Percentiles rank a stretch among this genome's conserved stretches.
Evolutionary conservation across 345 rosid species (phyloP).

Genomic region (Clausena lansium): DNA sequence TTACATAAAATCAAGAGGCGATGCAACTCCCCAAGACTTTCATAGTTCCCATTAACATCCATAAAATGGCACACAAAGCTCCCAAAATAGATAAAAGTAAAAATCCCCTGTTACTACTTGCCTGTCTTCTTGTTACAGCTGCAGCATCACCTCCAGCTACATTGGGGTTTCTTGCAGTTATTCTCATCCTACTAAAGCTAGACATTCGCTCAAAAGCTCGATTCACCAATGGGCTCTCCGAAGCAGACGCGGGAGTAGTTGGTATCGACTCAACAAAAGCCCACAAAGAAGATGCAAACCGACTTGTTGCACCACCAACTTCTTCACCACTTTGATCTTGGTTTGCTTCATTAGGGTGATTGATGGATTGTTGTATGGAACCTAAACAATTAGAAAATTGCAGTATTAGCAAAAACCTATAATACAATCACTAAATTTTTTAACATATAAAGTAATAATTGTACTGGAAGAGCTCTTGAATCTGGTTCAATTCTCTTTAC

Average conservation of each 20-base stretch:
- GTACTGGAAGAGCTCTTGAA: constrained; percentile 47
- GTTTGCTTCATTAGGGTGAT: constrained; percentile 17
- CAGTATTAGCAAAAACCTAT: constrained; percentile 16
- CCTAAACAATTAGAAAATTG: constrained; percentile 44
- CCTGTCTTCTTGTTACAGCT: constrained; percentile 33
- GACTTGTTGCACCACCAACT: constrained; percentile 36
- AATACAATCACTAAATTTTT: neutral
- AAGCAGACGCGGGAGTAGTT: constrained; percentile 76
- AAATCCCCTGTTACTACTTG: constrained; percentile 34
- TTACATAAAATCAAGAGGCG: constrained; percentile 21
- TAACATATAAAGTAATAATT: constrained; percentile 29
- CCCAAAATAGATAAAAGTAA: constrained; percentile 55
- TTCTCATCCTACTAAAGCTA: constrained; percentile 54
- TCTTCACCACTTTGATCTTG: constrained; percentile 31
- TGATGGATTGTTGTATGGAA: constrained; percentile 15
- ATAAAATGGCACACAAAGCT: constrained; percentile 58
- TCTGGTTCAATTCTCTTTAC: constrained; percentile 40
- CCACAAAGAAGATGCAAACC: constrained; percentile 72
- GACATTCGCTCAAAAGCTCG: constrained; percentile 67
- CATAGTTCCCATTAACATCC: constrained; percentile 55
- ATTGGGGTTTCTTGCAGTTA: constrained; percentile 28
- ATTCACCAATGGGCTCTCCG: constrained; percentile 65
- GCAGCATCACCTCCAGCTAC: constrained; percentile 20
- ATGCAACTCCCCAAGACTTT: constrained; percentile 41
- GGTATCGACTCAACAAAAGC: constrained; percentile 82